Percentiles rank a stretch among this genome's conserved stretches.
Evolutionary conservation across 495 filamentous ascomycete genomes (phyloP).

Genomic region (Entonaema liquescens): DNA sequence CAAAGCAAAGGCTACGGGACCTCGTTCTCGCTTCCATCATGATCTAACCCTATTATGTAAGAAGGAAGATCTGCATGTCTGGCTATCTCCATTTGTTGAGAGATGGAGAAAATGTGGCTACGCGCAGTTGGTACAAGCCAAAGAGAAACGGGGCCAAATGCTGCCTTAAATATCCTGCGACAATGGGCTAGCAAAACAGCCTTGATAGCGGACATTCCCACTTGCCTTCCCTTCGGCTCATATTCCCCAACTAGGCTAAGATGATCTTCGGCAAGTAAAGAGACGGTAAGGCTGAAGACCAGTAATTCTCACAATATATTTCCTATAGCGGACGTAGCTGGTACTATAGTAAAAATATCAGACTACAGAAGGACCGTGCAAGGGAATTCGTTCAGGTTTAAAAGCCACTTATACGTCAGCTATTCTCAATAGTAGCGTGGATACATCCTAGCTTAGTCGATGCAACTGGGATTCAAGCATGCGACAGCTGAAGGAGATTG

Average conservation of each 20-base stretch:
- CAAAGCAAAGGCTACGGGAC: background rate
- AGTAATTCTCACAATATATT: background rate
- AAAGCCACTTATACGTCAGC: background rate
- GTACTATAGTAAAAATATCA: background rate
- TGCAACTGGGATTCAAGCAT: constrained; percentile 3
- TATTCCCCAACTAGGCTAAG: background rate
- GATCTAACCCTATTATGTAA: background rate
- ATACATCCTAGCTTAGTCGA: background rate
- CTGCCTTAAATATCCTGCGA: background rate
- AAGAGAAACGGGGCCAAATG: background rate
- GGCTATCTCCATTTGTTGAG: background rate
- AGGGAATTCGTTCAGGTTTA: background rate
- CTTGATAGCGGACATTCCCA: background rate
- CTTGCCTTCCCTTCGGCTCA: background rate
- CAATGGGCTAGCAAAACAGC: background rate
- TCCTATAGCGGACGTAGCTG: background rate
- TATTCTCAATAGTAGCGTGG: background rate
- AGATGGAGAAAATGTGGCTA: background rate
- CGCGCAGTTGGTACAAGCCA: background rate
- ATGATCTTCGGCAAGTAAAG: background rate
- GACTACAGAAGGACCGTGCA: background rate
- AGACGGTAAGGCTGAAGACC: background rate
- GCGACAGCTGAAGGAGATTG: constrained; percentile 16
- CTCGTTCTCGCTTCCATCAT: background rate
- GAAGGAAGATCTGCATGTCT: background rate